A percentile compares a stretch with the other conserved stretches of the same genome.
These are phyloP conservation scores for Scutellaria barbata DNA, from an alignment of 257 asterid species.

Conservation along the genomic window DNA sequence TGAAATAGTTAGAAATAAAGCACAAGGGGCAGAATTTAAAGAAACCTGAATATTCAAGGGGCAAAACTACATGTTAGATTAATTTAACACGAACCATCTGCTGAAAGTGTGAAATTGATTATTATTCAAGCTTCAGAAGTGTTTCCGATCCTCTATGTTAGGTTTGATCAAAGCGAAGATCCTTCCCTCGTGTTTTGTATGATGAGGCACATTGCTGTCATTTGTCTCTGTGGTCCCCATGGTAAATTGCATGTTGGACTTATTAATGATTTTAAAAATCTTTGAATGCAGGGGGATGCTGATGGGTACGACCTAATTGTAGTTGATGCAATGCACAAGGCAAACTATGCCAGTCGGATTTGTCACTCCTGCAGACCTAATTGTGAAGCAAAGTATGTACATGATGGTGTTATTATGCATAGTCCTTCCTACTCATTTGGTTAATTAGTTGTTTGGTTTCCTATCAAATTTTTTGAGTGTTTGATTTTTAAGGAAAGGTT, in stretches of 20 bases:
- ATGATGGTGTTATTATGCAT: conserved; percentile 23
- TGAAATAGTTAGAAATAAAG: not conserved
- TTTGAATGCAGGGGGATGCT: conserved; percentile 88
- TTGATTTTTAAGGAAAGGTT: conserved; percentile 5
- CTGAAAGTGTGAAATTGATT: not conserved
- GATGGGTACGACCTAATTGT: conserved; percentile 98
- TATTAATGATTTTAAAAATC: conserved; percentile 34
- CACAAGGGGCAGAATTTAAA: too few relatives aligned
- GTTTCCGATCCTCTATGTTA: conserved; percentile 20
- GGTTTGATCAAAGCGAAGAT: not conserved
- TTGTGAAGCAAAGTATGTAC: conserved; percentile 96
- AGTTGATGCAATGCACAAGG: conserved; percentile 99
- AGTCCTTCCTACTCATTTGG: not conserved
- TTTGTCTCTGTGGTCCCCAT: conserved; percentile 5
- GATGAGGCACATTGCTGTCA: not conserved
- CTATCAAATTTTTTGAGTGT: not conserved
- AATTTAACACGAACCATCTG: not conserved
- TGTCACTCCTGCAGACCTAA: conserved; percentile 99
- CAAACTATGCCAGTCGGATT: conserved; percentile 97
- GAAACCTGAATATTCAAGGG: too few relatives aligned
- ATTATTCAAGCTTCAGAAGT: conserved; percentile 1
- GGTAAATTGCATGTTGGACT: conserved; percentile 23
- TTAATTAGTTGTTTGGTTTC: conserved; percentile 1
- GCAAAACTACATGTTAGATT: too few relatives aligned
- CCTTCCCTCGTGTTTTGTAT: not conserved